Evolutionary conservation across 2,329 filamentous ascomycete species (phyloP).

Genomic region (Epichloe elymi): DNA sequence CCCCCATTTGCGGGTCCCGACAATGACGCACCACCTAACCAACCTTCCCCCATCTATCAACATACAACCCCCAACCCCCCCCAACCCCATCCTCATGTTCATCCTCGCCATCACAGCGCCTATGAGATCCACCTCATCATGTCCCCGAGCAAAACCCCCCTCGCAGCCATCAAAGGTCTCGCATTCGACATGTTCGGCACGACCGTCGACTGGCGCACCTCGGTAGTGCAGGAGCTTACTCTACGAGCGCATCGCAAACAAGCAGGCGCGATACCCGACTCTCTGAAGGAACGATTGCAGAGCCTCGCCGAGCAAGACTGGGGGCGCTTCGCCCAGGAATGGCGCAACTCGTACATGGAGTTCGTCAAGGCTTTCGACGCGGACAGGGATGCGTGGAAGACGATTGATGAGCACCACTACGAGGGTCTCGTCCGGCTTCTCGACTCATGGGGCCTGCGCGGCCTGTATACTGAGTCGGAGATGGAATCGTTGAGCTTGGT

Average conservation of each 20-base stretch:
- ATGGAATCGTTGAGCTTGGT: conserved; percentile 48
- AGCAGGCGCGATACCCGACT: conserved; percentile 33
- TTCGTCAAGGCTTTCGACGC: conserved; percentile 46
- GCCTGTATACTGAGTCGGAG: conserved; percentile 49
- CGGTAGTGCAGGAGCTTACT: conserved; percentile 47
- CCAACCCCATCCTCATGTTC: too few species aligned
- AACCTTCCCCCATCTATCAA: too few species aligned
- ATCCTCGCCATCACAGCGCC: too few species aligned
- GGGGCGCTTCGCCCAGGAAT: conserved; percentile 53
- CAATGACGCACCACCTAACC: too few species aligned
- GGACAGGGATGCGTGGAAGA: conserved; percentile 41
- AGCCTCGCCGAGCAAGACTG: conserved; percentile 45
- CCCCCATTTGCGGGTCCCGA: too few species aligned
- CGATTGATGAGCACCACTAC: conserved; percentile 60
- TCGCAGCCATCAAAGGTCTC: conserved; percentile 39
- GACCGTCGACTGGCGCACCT: conserved; percentile 63
- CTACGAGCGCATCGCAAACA: conserved; percentile 33
- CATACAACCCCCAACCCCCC: too few species aligned
- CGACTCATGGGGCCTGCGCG: conserved; percentile 37
- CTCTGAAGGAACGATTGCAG: conserved; percentile 33
- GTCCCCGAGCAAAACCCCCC: conserved; percentile 5
- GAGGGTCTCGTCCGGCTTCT: conserved; percentile 49
- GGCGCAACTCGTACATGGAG: conserved; percentile 48
- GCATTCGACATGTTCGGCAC: conserved; percentile 73
- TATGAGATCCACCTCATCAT: background rate